Evolutionary conservation across 169 alveolate genomes (phyloP).

Genomic region (Plasmodium vinckei): DNA sequence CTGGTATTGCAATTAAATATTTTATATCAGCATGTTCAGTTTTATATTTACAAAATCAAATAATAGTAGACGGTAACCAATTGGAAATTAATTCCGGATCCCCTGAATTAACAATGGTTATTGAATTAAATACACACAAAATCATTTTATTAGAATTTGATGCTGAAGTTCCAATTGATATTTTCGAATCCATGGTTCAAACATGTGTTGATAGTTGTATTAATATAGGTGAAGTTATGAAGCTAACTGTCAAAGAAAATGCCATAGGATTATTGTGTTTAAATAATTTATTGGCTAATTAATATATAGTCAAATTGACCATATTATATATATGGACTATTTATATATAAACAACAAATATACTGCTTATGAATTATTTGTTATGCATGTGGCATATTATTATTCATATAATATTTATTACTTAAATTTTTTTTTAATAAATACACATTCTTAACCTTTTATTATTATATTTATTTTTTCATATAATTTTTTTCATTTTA

Average conservation of each 20-base stretch:
- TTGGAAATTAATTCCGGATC: conserved; percentile 70
- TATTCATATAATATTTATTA: not conserved
- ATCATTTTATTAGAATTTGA: conserved; percentile 69
- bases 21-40: conserved; percentile 83
- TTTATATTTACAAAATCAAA: conserved; percentile 75
- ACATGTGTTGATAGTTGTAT: conserved; percentile 53
- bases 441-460: not conserved
- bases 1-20: conserved; percentile 85
- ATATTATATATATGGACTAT: too few relatives aligned
- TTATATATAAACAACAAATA: too few relatives aligned
- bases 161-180: conserved; percentile 75
- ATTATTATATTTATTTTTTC: not conserved
- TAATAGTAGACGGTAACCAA: conserved; percentile 70
- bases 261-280: conserved; percentile 60
- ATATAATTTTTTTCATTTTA: not conserved
- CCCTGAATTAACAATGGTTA: conserved; percentile 69
- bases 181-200: conserved; percentile 61
- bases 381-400: not conserved
- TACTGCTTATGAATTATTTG: too few relatives aligned
- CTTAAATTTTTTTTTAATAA: not conserved
- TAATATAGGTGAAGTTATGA: conserved; percentile 56
- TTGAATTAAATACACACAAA: conserved; percentile 59
- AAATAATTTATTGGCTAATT: conserved; percentile 37
- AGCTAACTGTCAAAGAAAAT: conserved; percentile 66
- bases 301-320: not conserved